These are phyloP conservation scores for Phaeodactylum tricornutum DNA, from an alignment of 108 stramenopile species.

Conservation along the genomic window DNA sequence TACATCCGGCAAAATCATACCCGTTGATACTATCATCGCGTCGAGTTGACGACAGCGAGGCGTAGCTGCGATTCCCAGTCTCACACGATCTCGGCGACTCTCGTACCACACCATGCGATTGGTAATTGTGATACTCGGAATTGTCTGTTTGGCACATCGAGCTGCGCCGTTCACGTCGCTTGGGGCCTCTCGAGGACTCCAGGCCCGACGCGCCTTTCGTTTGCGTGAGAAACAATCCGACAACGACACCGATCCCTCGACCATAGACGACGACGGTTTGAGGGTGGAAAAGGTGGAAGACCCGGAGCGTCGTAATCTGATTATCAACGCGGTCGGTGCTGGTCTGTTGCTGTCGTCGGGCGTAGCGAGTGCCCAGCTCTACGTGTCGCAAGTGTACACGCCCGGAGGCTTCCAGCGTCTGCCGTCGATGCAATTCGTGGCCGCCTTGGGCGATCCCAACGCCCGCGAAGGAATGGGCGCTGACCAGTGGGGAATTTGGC, in stretches of 20 bases:
- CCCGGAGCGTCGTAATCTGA: constrained; percentile 17
- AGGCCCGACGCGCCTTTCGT: too few relatives aligned
- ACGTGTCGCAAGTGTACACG: constrained; percentile 17
- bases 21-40: too few relatives aligned
- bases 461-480: constrained; percentile 40
- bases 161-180: too few relatives aligned
- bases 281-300: background rate
- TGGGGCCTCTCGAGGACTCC: too few relatives aligned
- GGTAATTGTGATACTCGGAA: too few relatives aligned
- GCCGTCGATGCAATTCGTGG: constrained; percentile 68
- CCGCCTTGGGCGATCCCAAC: constrained; percentile 65
- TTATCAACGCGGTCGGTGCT: constrained; percentile 18
- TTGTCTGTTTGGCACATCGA: too few relatives aligned
- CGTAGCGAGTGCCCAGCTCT: constrained; percentile 17
- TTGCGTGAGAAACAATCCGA: too few relatives aligned
- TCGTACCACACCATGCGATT: too few relatives aligned
- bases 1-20: too few relatives aligned
- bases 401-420: constrained; percentile 44
- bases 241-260: background rate
- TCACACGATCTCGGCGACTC: too few relatives aligned
- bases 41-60: too few relatives aligned
- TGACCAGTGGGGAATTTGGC: constrained; percentile 69
- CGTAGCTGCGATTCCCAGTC: too few relatives aligned
- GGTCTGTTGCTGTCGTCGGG: constrained; percentile 28
- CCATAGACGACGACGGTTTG: constrained; percentile 3